Evolutionary conservation across 768 basidiomycete genomes (phyloP).

Genomic region (Auricularia heimuer): DNA sequence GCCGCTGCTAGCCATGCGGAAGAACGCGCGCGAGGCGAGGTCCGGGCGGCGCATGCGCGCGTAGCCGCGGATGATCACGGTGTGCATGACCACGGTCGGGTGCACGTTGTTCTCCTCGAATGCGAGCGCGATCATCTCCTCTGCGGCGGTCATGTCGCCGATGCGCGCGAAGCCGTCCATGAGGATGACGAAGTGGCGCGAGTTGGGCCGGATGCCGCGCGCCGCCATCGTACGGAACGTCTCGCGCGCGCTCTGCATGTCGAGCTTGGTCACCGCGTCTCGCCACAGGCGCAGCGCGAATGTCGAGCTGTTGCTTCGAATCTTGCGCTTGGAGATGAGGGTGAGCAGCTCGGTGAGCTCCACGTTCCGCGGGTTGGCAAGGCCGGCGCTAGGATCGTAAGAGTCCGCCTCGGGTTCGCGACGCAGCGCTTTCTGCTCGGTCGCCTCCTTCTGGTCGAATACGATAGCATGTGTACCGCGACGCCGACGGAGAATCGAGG

Average conservation of each 20-base stretch:
- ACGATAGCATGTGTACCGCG: constrained; percentile 27
- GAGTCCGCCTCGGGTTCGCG: neutral
- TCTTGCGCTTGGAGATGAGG: neutral
- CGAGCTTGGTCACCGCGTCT: constrained; percentile 43
- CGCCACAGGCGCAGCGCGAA: constrained; percentile 54
- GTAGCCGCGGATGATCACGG: constrained; percentile 64
- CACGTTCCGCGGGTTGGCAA: neutral
- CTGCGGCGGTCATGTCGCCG: constrained; percentile 52
- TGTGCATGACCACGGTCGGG: constrained; percentile 62
- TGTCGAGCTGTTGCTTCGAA: constrained; percentile 48
- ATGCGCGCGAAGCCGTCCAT: constrained; percentile 60
- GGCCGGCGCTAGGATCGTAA: constrained; percentile 3
- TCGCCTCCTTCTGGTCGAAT: constrained; percentile 14
- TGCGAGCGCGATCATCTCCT: constrained; percentile 39
- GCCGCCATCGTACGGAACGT: constrained; percentile 50
- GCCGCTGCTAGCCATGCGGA: constrained; percentile 49
- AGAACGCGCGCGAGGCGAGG: constrained; percentile 45
- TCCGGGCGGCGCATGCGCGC: constrained; percentile 49
- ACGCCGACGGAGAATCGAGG: constrained; percentile 42
- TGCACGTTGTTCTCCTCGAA: constrained; percentile 40
- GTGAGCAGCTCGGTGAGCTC: neutral
- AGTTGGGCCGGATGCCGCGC: constrained; percentile 61
- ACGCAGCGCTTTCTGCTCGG: constrained; percentile 5
- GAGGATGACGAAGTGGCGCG: constrained; percentile 63
- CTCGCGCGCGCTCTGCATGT: constrained; percentile 41